Percentiles rank a stretch among this genome's conserved stretches.
These are phyloP conservation scores for Conticribra weissflogii DNA, from an alignment of 108 stramenopile genomes.

Conservation along the genomic window DNA sequence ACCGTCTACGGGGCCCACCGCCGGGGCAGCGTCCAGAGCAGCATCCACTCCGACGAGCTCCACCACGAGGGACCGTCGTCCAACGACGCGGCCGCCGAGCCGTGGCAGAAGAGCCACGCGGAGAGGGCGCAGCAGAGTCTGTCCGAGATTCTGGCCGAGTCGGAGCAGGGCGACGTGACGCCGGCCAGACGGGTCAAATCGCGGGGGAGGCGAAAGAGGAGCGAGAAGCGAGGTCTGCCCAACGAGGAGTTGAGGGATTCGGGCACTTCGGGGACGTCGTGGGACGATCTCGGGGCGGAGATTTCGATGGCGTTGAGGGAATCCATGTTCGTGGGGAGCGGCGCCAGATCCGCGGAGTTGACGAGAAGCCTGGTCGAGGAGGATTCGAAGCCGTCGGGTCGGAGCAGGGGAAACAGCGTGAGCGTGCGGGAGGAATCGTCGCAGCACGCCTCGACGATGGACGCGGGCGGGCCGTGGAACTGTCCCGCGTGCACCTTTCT, in stretches of 20 bases:
- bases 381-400: too few species aligned
- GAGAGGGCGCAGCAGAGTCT: neutral
- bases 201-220: neutral
- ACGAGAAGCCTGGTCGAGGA: too few species aligned
- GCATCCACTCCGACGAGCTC: neutral
- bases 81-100: neutral
- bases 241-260: neutral
- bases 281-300: conserved; percentile 34
- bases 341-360: too few species aligned
- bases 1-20: neutral
- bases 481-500: conserved; percentile 37
- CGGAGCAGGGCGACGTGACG: neutral
- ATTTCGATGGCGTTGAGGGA: conserved; percentile 16
- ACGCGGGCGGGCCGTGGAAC: conserved; percentile 28
- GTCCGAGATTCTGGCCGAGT: neutral
- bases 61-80: neutral
- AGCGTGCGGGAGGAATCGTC: neutral
- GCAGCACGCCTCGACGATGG: neutral
- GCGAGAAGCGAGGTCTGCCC: neutral
- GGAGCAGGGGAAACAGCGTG: too few species aligned
- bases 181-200: neutral
- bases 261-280: neutral
- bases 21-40: neutral
- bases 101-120: neutral
- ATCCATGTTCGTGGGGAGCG: neutral